These are phyloP conservation scores for Pelargonium citronellum DNA, from an alignment of 441 rosid species.

Conservation along the genomic window DNA sequence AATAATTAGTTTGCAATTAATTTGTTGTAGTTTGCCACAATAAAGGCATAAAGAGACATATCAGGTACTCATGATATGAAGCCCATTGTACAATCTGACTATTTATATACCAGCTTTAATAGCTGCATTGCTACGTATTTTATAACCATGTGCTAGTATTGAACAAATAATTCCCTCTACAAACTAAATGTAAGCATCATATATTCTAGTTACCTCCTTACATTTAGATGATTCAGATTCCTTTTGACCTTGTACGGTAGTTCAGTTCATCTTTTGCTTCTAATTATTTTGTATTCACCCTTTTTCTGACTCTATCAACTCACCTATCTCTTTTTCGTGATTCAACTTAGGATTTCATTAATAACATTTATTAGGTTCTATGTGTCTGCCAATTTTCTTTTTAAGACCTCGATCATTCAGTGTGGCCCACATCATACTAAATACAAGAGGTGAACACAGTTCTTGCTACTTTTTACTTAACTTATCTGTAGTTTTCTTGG, in stretches of 20 bases:
- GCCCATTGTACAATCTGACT: background rate
- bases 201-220: constrained; percentile 2
- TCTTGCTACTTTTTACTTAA: background rate
- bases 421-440: background rate
- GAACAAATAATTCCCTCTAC: background rate
- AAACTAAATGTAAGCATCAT: background rate
- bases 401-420: background rate
- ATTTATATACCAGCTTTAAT: background rate
- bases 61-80: background rate
- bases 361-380: background rate
- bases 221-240: background rate
- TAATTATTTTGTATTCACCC: background rate
- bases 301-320: background rate
- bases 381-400: background rate
- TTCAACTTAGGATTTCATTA: background rate
- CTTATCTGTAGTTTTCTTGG: constrained; percentile 1
- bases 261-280: background rate
- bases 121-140: background rate
- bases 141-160: background rate
- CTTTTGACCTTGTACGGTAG: background rate
- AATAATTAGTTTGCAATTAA: background rate
- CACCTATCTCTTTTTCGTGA: background rate
- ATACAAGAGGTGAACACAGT: background rate
- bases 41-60: background rate
- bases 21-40: constrained; percentile 1